These are phyloP conservation scores for Ceratobasidium sp. DNA, from an alignment of 1,284 basidiomycete species.

Conservation along the genomic window DNA sequence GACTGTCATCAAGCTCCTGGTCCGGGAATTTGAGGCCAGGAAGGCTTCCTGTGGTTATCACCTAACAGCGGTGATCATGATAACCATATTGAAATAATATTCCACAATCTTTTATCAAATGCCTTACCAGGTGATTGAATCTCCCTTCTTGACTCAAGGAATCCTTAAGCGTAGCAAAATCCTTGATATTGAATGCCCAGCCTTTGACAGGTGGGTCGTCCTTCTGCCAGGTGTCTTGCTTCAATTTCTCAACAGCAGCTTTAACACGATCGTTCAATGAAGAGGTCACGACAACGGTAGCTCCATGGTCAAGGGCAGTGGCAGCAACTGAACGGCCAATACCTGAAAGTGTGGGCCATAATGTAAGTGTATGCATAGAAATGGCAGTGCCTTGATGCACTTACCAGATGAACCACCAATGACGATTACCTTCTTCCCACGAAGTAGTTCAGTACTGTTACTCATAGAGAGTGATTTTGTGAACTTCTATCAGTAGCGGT, in stretches of 20 bases:
- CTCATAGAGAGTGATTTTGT: too few species aligned
- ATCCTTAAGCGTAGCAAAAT: background rate
- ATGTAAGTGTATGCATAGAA: background rate
- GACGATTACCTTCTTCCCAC: conserved; percentile 6
- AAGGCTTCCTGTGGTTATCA: conserved; percentile 7
- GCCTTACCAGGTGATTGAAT: conserved; percentile 25
- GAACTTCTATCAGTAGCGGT: too few species aligned
- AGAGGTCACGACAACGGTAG: conserved; percentile 31
- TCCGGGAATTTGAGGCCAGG: background rate
- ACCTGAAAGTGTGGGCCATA: background rate
- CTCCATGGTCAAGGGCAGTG: conserved; percentile 26
- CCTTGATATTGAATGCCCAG: conserved; percentile 5
- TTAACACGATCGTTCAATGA: conserved; percentile 26
- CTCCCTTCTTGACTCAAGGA: conserved; percentile 26
- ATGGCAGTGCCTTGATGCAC: background rate
- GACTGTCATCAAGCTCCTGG: background rate
- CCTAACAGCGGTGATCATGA: too few species aligned
- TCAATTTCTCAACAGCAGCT: conserved; percentile 21
- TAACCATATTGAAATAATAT: background rate
- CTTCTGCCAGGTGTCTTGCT: background rate
- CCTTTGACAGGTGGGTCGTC: background rate
- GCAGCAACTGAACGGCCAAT: conserved; percentile 29
- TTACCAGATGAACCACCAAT: conserved; percentile 19
- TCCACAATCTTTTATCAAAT: too few species aligned
- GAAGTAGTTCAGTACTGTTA: background rate